Conservation (phyloP, 2,329 filamentous ascomycete species). For the Xylariaceae sp. region DNA sequence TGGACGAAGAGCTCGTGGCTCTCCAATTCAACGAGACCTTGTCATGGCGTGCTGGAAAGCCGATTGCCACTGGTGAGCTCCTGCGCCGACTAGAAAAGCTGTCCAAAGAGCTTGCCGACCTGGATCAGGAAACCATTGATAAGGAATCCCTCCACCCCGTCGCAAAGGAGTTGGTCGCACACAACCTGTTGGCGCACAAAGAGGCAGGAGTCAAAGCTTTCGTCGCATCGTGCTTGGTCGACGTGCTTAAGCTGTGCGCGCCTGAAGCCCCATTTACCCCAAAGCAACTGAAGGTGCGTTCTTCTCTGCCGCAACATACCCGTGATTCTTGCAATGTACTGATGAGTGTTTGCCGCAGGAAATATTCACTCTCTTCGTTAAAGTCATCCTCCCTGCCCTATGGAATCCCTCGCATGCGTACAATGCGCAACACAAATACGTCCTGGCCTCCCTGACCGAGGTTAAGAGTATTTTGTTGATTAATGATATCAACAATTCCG, state of each 20-base stretch:
- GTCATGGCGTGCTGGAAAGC: constrained; percentile 86
- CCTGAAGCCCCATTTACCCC: constrained; percentile 92
- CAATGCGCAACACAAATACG: constrained; percentile 88
- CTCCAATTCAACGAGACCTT: constrained; percentile 82
- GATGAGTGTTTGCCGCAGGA: constrained; percentile 53
- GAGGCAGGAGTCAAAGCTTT: constrained; percentile 91
- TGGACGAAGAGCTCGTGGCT: constrained; percentile 37
- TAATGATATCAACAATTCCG: constrained; percentile 78
- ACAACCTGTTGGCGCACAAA: constrained; percentile 83
- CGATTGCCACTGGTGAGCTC: constrained; percentile 79
- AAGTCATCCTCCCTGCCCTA: constrained; percentile 76
- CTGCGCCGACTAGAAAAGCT: constrained; percentile 76
- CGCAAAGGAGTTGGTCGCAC: constrained; percentile 77
- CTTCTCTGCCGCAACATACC: background rate
- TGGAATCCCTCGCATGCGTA: constrained; percentile 85
- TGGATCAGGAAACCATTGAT: constrained; percentile 84
- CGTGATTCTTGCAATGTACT: constrained; percentile 17
- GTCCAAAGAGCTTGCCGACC: constrained; percentile 74
- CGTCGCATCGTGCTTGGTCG: constrained; percentile 83
- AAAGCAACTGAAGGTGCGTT: constrained; percentile 78
- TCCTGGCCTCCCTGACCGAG: constrained; percentile 81
- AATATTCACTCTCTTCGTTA: constrained; percentile 87
- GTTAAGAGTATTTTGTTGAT: constrained; percentile 93
- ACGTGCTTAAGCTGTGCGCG: constrained; percentile 87
- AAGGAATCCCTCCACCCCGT: constrained; percentile 79